Base-by-base conservation (phyloP, 2,329 filamentous ascomycete genomes). In the Penicillium italicum region DNA sequence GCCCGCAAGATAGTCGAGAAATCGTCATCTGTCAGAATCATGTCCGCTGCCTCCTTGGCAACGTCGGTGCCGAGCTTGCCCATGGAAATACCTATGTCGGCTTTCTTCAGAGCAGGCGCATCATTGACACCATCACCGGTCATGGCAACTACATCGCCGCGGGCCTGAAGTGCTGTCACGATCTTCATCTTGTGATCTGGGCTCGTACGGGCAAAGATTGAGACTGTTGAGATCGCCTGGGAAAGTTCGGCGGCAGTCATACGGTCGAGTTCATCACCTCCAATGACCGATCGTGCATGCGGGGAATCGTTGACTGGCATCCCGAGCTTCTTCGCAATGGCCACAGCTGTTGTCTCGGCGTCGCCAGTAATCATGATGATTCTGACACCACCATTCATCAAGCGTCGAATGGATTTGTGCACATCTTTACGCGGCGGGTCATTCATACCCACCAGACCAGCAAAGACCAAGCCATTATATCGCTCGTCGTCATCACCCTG, bases 361-460 rank as follows among this genome's bases (percentile, higher is more conserved):
- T 99, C 94, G 56, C 94, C 94, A 10, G 94, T 99, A 63, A 99
- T 97, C 94, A 99, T 99, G 65, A 99, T 95, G 45, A 99, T 90
- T 72, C 91, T 94, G 60, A 99, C 94, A 37, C 93, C 93, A 51
- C 94, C 94, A 46, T 91, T 86, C 87, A 97, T 93, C 53, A 99
- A 79, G 59, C 89, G 87, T 63, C 90, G 84, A 63, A 99, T 97
- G 6, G 93, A 91, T 60, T 88, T 87, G 63, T 91, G 89, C 9
- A 99, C 94, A 41, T 91, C 91, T 62, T 91, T 90, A 47, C 94
- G 83, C 3, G 94, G 94, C 5, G 94, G 94, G 71, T 99, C 94
- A 63, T 91, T 96, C 93, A 99, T 99, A 45, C 94, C 94, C 28
- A 97, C 91, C 28, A 97, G 76, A 5, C 94, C 94, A 33, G 92